These are phyloP conservation scores for Ophiosphaerella narmari DNA, from an alignment of 2,329 filamentous ascomycete species.

Conservation along the genomic window DNA sequence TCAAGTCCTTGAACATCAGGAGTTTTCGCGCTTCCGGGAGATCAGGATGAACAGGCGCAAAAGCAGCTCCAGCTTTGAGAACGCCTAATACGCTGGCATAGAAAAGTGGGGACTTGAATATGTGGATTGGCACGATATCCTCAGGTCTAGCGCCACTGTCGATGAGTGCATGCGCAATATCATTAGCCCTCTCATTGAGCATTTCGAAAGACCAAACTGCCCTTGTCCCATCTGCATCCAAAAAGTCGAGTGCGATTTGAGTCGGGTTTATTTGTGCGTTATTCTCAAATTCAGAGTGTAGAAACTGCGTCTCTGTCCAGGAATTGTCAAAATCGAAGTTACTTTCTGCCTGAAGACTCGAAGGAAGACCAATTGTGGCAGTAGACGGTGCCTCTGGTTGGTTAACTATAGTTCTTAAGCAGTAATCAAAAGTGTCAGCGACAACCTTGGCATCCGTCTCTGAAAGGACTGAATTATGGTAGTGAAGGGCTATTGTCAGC, in stretches of 20 bases:
- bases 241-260: constrained; percentile 46
- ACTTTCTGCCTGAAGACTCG: constrained; percentile 25
- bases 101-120: constrained; percentile 40
- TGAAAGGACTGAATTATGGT: constrained; percentile 39
- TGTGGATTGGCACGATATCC: constrained; percentile 44
- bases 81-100: constrained; percentile 46
- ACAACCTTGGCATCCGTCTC: constrained; percentile 33
- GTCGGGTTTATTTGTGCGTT: constrained; percentile 37
- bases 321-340: constrained; percentile 25
- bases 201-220: constrained; percentile 41
- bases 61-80: constrained; percentile 48
- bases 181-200: constrained; percentile 39
- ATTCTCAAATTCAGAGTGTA: constrained; percentile 48
- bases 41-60: constrained; percentile 43
- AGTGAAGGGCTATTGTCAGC: constrained; percentile 67
- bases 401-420: constrained; percentile 29
- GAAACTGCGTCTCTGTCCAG: constrained; percentile 14
- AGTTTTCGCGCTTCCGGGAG: constrained; percentile 41
- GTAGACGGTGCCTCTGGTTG: constrained; percentile 23
- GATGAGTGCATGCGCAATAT: constrained; percentile 38
- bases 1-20: constrained; percentile 43
- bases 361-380: constrained; percentile 29
- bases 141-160: constrained; percentile 26
- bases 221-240: constrained; percentile 32
- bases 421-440: constrained; percentile 33